These are phyloP conservation scores for Monilinia fructigena DNA, from an alignment of 2,329 filamentous ascomycete species.

Conservation along the genomic window DNA sequence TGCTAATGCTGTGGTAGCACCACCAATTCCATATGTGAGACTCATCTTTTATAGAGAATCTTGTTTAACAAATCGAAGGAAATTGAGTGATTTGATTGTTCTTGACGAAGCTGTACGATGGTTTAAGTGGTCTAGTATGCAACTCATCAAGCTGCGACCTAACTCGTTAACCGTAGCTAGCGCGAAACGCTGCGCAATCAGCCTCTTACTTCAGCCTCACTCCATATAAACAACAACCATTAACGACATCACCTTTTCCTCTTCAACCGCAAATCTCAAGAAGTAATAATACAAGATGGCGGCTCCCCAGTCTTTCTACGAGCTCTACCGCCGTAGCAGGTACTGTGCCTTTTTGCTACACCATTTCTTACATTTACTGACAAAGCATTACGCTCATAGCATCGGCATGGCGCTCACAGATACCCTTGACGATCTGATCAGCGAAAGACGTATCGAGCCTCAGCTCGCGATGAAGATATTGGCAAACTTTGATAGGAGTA, in stretches of 20 bases:
- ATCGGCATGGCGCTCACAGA: constrained; percentile 92
- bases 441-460: constrained; percentile 90
- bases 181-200: constrained; percentile 22
- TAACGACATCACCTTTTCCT: constrained; percentile 15
- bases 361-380: constrained; percentile 35
- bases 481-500: constrained; percentile 88
- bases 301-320: constrained; percentile 68
- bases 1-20: constrained; percentile 64
- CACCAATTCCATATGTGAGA: constrained; percentile 68
- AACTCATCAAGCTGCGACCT: constrained; percentile 18
- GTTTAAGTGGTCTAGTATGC: constrained; percentile 14
- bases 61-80: constrained; percentile 3
- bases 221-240: constrained; percentile 25
- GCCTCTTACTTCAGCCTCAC: constrained; percentile 28
- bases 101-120: constrained; percentile 18
- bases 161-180: constrained; percentile 31
- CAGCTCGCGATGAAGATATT: constrained; percentile 99
- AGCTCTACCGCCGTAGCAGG: constrained; percentile 98
- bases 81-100: constrained; percentile 15
- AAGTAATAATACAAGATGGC: constrained; percentile 45
- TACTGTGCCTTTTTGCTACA: constrained; percentile 50
- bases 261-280: constrained; percentile 27
- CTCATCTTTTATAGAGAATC: constrained; percentile 55
- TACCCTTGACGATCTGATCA: constrained; percentile 95
- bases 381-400: constrained; percentile 50